Base-by-base conservation (phyloP, 371 early-diverging fungal species). In the Batrachochytrium dendrobatidis region DNA sequence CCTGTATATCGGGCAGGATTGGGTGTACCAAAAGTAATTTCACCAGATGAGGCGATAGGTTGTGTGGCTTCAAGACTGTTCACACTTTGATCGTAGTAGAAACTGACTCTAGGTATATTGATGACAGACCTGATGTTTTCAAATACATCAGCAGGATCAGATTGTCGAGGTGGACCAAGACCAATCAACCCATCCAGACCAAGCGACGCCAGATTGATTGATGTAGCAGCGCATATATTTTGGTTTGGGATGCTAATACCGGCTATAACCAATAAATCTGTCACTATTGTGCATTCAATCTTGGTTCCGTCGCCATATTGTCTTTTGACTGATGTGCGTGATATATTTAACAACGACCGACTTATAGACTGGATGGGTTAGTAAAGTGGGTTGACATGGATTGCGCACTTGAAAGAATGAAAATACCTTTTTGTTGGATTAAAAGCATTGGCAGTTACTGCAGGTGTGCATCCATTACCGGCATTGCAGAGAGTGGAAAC, bases 11-110 rank as follows among this genome's bases (percentile, higher is more conserved):
- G 3, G 24, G 46, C 46, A 5, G 46, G 3, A 26, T 45, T 12
- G 5, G 46, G 46, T 26, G 12, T 3, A 26, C 46, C 46, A 12
- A 45, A 5, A 5, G 46, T 12, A 20, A 45, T 26, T 26, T 45
- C 46, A 26, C 46, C 46, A n/a, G n/a, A n/a, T n/a, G n/a, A n/a
- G 46, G 5, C 46, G 46, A 24, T 45, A 26, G 46, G 46, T 26
- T 7, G 3, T 5, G 6, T 12, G 5, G 12, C 3, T 7, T 45
- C 46, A 3, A 45, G 12, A 5, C 24, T 5, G 6, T 12, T 12
- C 24, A 45, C 46, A 26, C 12, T 45, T 20, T 26, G 46, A 26
- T 45, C 46, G 46, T 5, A 45, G 5, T 12, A 45, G 46, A 45
- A 45, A 5, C 5, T 5, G 5, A 45, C 46, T 12, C 3, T 12